A percentile compares a stretch with the other conserved stretches of the same genome.
These are phyloP conservation scores for Penicillium silybi DNA, from an alignment of 495 filamentous ascomycete species.

Conservation along the genomic window DNA sequence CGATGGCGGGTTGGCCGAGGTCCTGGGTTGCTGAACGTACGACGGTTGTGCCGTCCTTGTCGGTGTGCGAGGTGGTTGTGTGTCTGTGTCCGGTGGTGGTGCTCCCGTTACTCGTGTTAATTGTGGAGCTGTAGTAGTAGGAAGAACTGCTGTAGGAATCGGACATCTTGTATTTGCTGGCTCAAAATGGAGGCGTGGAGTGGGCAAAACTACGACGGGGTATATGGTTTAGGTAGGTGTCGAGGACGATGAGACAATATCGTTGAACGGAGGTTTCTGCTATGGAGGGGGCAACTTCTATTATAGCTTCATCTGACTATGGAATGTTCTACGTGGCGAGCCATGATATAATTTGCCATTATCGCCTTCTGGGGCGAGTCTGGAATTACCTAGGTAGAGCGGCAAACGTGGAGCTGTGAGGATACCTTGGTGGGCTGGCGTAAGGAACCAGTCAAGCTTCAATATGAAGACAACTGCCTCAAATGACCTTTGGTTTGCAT, in stretches of 20 bases:
- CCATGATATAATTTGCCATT: slow-evolving; percentile 9
- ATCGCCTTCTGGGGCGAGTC: background rate
- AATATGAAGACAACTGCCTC: background rate
- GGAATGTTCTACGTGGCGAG: slow-evolving; percentile 6
- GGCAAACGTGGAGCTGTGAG: slow-evolving; percentile 1
- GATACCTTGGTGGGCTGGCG: background rate
- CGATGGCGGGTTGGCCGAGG: slow-evolving; percentile 29
- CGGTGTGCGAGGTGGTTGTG: slow-evolving; percentile 32
- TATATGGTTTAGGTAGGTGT: background rate
- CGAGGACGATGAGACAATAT: too few relatives aligned
- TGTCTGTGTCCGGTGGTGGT: slow-evolving; percentile 33
- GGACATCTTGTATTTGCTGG: slow-evolving; percentile 14
- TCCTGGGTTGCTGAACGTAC: slow-evolving; percentile 38
- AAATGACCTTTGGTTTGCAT: background rate
- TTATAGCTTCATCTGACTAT: background rate
- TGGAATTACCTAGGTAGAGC: background rate
- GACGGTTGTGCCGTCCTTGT: slow-evolving; percentile 33
- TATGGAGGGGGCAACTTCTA: too few relatives aligned
- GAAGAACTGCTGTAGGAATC: slow-evolving; percentile 25
- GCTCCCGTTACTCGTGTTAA: slow-evolving; percentile 20
- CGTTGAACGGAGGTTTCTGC: too few relatives aligned
- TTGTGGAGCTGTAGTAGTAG: slow-evolving; percentile 34
- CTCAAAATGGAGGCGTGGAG: background rate
- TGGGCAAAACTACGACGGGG: background rate
- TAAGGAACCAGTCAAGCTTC: background rate